phyloP scores from a whole-genome alignment of 257 asterid species.

The Thymus mandschuricus region DNA sequence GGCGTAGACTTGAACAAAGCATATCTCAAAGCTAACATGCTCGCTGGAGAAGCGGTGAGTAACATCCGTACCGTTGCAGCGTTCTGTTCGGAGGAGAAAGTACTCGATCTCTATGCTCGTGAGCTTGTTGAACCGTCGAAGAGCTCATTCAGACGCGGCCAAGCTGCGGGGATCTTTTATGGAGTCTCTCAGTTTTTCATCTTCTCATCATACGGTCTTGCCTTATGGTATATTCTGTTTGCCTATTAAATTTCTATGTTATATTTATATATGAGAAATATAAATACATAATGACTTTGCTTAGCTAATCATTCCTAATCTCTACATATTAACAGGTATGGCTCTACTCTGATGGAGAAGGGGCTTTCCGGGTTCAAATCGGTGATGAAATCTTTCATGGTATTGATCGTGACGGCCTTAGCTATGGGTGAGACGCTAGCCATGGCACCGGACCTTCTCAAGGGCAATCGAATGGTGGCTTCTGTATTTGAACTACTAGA shows the following conservation, averaged over 20 bases:
- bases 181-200: slow-evolving; percentile 96
- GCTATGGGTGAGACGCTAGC: slow-evolving; percentile 98
- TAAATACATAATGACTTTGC: no score
- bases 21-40: slow-evolving; percentile 94
- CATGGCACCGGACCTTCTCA: slow-evolving; percentile 97
- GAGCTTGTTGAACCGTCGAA: slow-evolving; percentile 84
- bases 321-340: slow-evolving; percentile 46
- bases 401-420: slow-evolving; percentile 83
- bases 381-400: slow-evolving; percentile 91
- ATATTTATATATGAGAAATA: no score
- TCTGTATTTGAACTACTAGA: slow-evolving; percentile 88
- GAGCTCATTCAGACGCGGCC: slow-evolving; percentile 85
- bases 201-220: slow-evolving; percentile 91
- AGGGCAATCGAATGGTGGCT: slow-evolving; percentile 88
- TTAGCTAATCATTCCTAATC: no score
- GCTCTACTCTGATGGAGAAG: slow-evolving; percentile 84
- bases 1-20: slow-evolving; percentile 91
- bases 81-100: slow-evolving; percentile 89
- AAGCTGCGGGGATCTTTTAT: slow-evolving; percentile 85
- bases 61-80: slow-evolving; percentile 95
- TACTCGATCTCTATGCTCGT: slow-evolving; percentile 64
- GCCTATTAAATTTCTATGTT: neutral
- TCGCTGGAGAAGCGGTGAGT: slow-evolving; percentile 98
- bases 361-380: slow-evolving; percentile 83
- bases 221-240: slow-evolving; percentile 64